phyloP scores from a whole-genome alignment of 306 rosid species.

The Dalbergia cochinchinensis region DNA sequence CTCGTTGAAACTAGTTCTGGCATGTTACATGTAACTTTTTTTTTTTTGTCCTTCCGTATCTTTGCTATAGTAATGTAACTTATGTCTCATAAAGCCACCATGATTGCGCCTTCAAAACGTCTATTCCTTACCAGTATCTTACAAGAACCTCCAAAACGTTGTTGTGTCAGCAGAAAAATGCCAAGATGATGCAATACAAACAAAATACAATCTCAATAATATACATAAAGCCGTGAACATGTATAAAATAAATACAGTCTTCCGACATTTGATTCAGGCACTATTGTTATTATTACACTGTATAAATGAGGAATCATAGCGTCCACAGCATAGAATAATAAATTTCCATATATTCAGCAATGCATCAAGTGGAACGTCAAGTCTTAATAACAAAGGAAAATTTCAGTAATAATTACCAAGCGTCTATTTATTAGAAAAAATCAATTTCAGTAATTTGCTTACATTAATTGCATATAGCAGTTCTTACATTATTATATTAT shows the following conservation, averaged over 20 bases:
- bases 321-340: background rate
- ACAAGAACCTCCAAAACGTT: conserved; percentile 1
- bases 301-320: background rate
- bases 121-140: conserved; percentile 1
- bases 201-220: background rate
- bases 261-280: conserved; percentile 27
- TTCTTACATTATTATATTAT: background rate
- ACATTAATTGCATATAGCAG: background rate
- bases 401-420: background rate
- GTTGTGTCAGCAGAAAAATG: background rate
- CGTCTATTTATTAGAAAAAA: background rate
- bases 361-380: too few species aligned
- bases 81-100: background rate
- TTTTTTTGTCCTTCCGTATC: background rate
- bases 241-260: background rate
- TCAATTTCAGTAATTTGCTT: background rate
- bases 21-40: background rate
- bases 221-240: background rate
- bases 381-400: background rate
- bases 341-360: too few species aligned
- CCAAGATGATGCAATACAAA: conserved; percentile 1
- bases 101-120: conserved; percentile 14
- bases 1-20: conserved; percentile 5
- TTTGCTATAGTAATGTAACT: background rate
- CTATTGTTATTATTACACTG: background rate